These are phyloP conservation scores for Pythium vanterpoolii DNA, from an alignment of 352 stramenopile species.

Conservation along the genomic window DNA sequence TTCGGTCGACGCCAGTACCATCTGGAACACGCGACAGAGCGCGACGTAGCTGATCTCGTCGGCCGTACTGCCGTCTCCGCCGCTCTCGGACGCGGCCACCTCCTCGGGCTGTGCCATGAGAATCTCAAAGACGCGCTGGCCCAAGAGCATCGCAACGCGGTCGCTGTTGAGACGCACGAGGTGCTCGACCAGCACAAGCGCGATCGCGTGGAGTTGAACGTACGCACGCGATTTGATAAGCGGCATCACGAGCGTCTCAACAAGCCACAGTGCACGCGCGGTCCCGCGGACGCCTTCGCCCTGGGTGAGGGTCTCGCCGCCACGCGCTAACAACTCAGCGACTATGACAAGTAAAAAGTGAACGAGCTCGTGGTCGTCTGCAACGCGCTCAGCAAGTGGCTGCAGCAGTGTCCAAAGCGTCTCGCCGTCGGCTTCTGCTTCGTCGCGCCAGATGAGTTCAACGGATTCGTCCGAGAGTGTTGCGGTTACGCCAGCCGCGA, in stretches of 20 bases:
- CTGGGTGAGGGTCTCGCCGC: conserved; percentile 4
- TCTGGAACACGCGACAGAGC: conserved; percentile 45
- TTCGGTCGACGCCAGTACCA: conserved; percentile 21
- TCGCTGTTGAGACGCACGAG: conserved; percentile 14
- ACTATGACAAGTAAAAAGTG: conserved; percentile 39
- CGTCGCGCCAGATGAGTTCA: conserved; percentile 22
- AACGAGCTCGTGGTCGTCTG: conserved; percentile 19
- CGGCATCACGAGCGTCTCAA: conserved; percentile 26
- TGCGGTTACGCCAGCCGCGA: conserved; percentile 18
- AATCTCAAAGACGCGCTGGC: conserved; percentile 19
- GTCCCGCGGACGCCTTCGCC: conserved; percentile 8
- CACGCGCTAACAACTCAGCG: conserved; percentile 15
- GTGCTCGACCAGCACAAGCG: conserved; percentile 16
- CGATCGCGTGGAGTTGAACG: conserved; percentile 20
- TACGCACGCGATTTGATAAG: conserved; percentile 13
- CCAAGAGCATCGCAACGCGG: conserved; percentile 14
- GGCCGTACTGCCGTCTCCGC: neutral
- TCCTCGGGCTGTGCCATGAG: conserved; percentile 6
- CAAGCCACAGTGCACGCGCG: conserved; percentile 21
- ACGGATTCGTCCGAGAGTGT: conserved; percentile 17
- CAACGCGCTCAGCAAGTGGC: conserved; percentile 26
- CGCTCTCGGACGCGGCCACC: neutral
- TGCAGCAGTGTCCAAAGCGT: conserved; percentile 34
- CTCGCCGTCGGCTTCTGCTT: conserved; percentile 7
- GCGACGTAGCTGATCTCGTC: conserved; percentile 35